Evolutionary conservation across 148 eudicot genomes (phyloP).

Genomic region (Pharnaceum exiguum): DNA sequence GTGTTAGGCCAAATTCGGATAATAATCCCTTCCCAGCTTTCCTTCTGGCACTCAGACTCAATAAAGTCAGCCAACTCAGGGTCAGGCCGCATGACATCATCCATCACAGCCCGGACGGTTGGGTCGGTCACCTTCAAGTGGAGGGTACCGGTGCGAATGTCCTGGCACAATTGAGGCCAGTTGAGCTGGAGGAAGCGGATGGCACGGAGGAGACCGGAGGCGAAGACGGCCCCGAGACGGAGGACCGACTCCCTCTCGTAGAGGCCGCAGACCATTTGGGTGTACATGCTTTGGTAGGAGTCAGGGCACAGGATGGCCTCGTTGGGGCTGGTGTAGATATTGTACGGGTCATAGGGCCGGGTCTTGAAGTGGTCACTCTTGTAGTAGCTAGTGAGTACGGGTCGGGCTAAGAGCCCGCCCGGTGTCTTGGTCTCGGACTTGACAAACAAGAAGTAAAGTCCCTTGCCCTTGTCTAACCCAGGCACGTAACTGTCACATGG

Average conservation of each 20-base stretch:
- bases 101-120: conserved; percentile 28
- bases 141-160: conserved; percentile 53
- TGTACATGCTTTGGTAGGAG: conserved; percentile 82
- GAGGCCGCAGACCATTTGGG: conserved; percentile 84
- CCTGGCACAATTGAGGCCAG: conserved; percentile 48
- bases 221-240: conserved; percentile 79
- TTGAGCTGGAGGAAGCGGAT: conserved; percentile 87
- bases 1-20: conserved; percentile 80
- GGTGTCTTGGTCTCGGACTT: conserved; percentile 80
- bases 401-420: conserved; percentile 81
- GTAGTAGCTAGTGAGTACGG: conserved; percentile 82
- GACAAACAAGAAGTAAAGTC: conserved; percentile 72
- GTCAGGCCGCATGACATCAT: conserved; percentile 39
- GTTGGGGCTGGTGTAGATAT: conserved; percentile 70
- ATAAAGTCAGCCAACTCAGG: conserved; percentile 49
- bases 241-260: conserved; percentile 57
- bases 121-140: conserved; percentile 42
- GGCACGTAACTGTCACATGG: conserved; percentile 61
- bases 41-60: conserved; percentile 31
- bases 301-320: conserved; percentile 82
- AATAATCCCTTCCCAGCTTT: conserved; percentile 73
- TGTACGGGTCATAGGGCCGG: conserved; percentile 75
- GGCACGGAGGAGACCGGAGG: conserved; percentile 84
- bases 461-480: conserved; percentile 79
- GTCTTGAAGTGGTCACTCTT: conserved; percentile 85